Conservation (phyloP, 2,329 filamentous ascomycete genomes). For the Stachybotrys chartarum region DNA sequence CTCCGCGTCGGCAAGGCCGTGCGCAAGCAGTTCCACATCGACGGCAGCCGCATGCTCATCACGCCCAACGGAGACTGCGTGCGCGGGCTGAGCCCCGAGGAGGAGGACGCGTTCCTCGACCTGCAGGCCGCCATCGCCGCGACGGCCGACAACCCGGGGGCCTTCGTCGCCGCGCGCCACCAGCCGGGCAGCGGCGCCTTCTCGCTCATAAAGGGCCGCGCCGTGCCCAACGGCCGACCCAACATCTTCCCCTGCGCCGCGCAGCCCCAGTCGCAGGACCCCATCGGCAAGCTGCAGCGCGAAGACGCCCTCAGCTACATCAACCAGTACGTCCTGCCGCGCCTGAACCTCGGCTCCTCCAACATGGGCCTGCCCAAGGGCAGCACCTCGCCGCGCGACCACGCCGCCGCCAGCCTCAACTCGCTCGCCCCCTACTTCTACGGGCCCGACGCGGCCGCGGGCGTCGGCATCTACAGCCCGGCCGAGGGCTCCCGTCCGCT, state of each 20-base stretch:
- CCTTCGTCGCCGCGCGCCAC: constrained; percentile 50
- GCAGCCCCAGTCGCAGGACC: constrained; percentile 44
- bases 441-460: constrained; percentile 35
- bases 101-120: constrained; percentile 63
- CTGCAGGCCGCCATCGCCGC: constrained; percentile 54
- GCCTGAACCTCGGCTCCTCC: constrained; percentile 44
- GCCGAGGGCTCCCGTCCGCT: constrained; percentile 26
- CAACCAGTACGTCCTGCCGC: constrained; percentile 60
- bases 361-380: constrained; percentile 35
- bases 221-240: constrained; percentile 56
- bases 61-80: constrained; percentile 72
- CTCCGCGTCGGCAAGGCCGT: constrained; percentile 52
- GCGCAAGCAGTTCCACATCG: constrained; percentile 48
- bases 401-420: constrained; percentile 43
- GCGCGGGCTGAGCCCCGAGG: constrained; percentile 60
- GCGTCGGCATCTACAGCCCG: constrained; percentile 35
- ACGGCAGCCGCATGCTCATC: constrained; percentile 62
- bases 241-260: constrained; percentile 50
- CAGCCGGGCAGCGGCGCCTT: constrained; percentile 48
- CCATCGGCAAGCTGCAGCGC: constrained; percentile 57
- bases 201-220: constrained; percentile 55
- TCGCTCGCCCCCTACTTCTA: constrained; percentile 52
- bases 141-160: constrained; percentile 43
- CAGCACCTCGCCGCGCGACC: constrained; percentile 31
- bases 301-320: constrained; percentile 62